Base-by-base conservation (phyloP, 148 eudicot genomes). In the Fagopyrum esculentum region DNA sequence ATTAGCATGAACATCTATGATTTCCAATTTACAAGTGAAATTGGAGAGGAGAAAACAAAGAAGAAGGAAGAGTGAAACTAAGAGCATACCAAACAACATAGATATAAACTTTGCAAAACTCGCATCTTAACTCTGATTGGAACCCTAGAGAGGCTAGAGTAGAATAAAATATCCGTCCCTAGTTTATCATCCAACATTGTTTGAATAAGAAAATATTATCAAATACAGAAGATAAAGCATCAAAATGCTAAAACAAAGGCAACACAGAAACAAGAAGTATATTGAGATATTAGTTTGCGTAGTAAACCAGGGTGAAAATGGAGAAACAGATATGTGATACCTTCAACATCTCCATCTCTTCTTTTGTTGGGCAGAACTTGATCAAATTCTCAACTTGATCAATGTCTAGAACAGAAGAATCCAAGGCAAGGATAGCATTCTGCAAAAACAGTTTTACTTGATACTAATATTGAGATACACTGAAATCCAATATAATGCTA, bases 331-430 rank as follows among this genome's bases (percentile, higher is more conserved):
- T 35, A 70, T 71, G 52, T 17, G 5, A 71, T 84, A 91, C 98
- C 97, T 88, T 93, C 79, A 93, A 76, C 59, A 82, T 84, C 85
- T 90, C 94, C 97, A 91, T 93, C 84, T 91, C 98, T 82, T 93
- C 98, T 88, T 93, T 93, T 56, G 98, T 89, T 22, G 98, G 98
- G 77, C 91, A 91, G 75, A 93, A 93, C 80, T 93, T 93, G 15
- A 89, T 93, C 80, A 93, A 87, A 85, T 93, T 93, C 82, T 91
- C 98, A 69, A 93, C 93, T 90, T 93, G 97, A 76, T 93, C 98
- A 79, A 93, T 91, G 81, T 93, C 98, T 82, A 93, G 74, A 47
- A 84, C 80, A 29, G 85, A 84, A 75, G 97, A 89, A 82, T 91
- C 98, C 87, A 93, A 86, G 73, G 97, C 95, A 78, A 91, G 87